A percentile compares a stretch with the other conserved stretches of the same genome.
Conservation (phyloP, 1,284 basidiomycete species). For the Heliocybe sulcata region DNA sequence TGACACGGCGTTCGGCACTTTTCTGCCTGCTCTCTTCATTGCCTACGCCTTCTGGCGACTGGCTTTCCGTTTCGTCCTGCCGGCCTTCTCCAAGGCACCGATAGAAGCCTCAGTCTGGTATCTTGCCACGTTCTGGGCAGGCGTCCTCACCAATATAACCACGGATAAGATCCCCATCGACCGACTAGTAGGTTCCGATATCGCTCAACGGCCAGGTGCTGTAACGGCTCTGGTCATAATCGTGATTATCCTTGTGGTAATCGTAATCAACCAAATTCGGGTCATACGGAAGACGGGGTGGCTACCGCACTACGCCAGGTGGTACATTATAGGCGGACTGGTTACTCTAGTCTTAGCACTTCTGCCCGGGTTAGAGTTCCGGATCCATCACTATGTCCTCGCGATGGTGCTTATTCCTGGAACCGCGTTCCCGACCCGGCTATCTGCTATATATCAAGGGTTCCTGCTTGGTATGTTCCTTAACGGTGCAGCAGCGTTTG, state of each 20-base stretch:
- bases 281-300: slow-evolving; percentile 81
- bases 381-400: slow-evolving; percentile 74
- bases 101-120: slow-evolving; percentile 73
- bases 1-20: slow-evolving; percentile 65
- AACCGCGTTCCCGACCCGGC: slow-evolving; percentile 75
- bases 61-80: slow-evolving; percentile 70
- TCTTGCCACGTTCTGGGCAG: slow-evolving; percentile 78
- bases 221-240: slow-evolving; percentile 69
- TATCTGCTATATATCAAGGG: slow-evolving; percentile 74
- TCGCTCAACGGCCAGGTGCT: slow-evolving; percentile 62
- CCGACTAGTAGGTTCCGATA: slow-evolving; percentile 66
- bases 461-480: slow-evolving; percentile 80
- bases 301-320: slow-evolving; percentile 66
- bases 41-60: slow-evolving; percentile 77
- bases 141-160: slow-evolving; percentile 60
- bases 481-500: slow-evolving; percentile 72
- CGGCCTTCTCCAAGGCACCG: slow-evolving; percentile 60
- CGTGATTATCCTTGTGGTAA: slow-evolving; percentile 49
- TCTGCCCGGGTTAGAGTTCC: slow-evolving; percentile 61
- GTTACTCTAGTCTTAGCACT: slow-evolving; percentile 60
- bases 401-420: slow-evolving; percentile 72
- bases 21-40: slow-evolving; percentile 76
- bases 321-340: slow-evolving; percentile 66
- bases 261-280: slow-evolving; percentile 72
- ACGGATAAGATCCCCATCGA: slow-evolving; percentile 68